phyloP scores from a whole-genome alignment of 2,329 filamentous ascomycete species.

The Metarhizium humberi region DNA sequence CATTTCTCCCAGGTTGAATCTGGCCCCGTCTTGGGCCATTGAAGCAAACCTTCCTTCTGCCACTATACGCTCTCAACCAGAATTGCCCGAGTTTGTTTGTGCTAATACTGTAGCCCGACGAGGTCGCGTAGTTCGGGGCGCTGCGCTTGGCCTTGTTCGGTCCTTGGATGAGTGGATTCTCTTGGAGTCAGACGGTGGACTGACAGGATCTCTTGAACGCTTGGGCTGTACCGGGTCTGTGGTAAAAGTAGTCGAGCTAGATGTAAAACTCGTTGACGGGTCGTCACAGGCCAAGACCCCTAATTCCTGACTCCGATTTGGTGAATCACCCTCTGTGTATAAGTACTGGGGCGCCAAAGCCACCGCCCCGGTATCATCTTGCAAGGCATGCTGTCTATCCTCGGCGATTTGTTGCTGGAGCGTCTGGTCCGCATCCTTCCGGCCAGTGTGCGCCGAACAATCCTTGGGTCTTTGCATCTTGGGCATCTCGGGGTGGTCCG shows the following conservation, averaged over 20 bases:
- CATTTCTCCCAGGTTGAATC: too few relatives aligned
- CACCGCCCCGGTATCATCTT: not conserved
- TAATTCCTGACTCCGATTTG: not conserved
- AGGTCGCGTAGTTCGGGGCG: too few relatives aligned
- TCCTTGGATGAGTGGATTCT: not conserved
- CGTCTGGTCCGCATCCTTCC: not conserved
- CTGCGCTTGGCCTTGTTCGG: not conserved
- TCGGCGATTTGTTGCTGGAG: not conserved
- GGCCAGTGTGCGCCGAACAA: not conserved
- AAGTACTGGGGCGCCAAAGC: not conserved
- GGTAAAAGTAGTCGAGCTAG: not conserved
- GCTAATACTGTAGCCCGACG: too few relatives aligned
- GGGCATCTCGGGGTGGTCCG: too few relatives aligned
- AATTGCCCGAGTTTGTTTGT: too few relatives aligned
- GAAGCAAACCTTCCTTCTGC: not conserved
- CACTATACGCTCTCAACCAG: not conserved
- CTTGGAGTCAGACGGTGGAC: not conserved
- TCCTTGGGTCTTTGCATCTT: not conserved
- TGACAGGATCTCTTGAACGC: not conserved
- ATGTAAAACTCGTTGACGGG: not conserved
- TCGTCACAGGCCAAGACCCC: not conserved
- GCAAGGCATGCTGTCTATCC: not conserved
- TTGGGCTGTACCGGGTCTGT: not conserved
- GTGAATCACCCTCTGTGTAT: not conserved
- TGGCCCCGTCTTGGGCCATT: not conserved